Evolutionary conservation across 2,329 filamentous ascomycete species (phyloP).

Genomic region (Tolypocladium album): DNA sequence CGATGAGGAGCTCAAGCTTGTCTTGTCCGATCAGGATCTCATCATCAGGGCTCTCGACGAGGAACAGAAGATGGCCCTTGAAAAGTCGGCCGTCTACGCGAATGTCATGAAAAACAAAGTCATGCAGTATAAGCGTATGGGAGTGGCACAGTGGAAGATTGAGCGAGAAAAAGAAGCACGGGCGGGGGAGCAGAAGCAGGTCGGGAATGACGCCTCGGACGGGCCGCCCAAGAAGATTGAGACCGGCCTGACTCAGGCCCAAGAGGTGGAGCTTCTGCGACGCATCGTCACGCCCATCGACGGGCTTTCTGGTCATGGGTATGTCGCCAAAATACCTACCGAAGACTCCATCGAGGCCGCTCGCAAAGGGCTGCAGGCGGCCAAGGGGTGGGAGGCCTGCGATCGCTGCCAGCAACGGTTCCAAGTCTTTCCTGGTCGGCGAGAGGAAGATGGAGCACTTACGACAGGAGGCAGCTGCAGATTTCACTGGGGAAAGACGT

Average conservation of each 20-base stretch:
- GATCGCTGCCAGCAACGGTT: slow-evolving; percentile 81
- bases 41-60: slow-evolving; percentile 62
- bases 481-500: slow-evolving; percentile 67
- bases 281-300: slow-evolving; percentile 54
- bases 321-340: slow-evolving; percentile 59
- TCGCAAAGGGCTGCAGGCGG: slow-evolving; percentile 50
- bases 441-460: slow-evolving; percentile 64
- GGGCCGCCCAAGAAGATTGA: slow-evolving; percentile 41
- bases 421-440: slow-evolving; percentile 80
- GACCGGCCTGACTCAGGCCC: slow-evolving; percentile 55
- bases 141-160: slow-evolving; percentile 57
- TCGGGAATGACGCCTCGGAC: slow-evolving; percentile 19
- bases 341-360: slow-evolving; percentile 56
- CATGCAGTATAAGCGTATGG: slow-evolving; percentile 66
- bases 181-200: slow-evolving; percentile 16
- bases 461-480: slow-evolving; percentile 68
- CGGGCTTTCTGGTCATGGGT: slow-evolving; percentile 58
- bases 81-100: slow-evolving; percentile 60
- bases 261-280: slow-evolving; percentile 58
- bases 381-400: slow-evolving; percentile 75
- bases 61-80: slow-evolving; percentile 64
- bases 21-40: slow-evolving; percentile 54
- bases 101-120: slow-evolving; percentile 80
- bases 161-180: slow-evolving; percentile 36
- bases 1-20: slow-evolving; percentile 36